A percentile compares a stretch with the other conserved stretches of the same genome.
These are phyloP conservation scores for Schrenkiella parvula DNA, from an alignment of 345 rosid genomes.

Conservation along the genomic window DNA sequence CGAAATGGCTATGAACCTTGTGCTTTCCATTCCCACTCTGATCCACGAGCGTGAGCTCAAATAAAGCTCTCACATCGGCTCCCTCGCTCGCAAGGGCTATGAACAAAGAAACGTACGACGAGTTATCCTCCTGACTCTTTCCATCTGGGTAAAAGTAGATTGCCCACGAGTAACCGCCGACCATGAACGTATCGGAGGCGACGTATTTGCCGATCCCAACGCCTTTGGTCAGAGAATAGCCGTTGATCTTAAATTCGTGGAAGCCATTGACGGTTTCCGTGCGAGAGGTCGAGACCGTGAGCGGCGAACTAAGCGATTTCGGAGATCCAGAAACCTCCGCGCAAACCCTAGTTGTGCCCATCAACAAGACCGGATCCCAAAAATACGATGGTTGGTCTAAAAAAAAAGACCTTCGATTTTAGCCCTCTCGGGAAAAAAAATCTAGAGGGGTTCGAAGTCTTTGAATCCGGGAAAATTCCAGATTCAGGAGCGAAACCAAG, in stretches of 20 bases:
- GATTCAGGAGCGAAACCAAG: constrained; percentile 9
- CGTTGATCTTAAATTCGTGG: constrained; percentile 60
- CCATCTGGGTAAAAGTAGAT: constrained; percentile 81
- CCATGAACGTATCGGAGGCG: constrained; percentile 54
- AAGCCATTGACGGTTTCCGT: constrained; percentile 64
- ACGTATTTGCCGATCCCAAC: constrained; percentile 63
- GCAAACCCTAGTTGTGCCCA: constrained; percentile 53
- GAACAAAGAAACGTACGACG: constrained; percentile 58
- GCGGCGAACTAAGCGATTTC: constrained; percentile 26
- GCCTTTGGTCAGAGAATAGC: constrained; percentile 67
- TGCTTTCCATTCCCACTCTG: constrained; percentile 64
- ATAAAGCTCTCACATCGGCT: constrained; percentile 64
- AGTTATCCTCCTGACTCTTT: constrained; percentile 66
- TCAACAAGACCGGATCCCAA: constrained; percentile 33
- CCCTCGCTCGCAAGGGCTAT: constrained; percentile 77
- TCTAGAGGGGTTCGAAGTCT: neutral
- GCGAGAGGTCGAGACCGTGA: constrained; percentile 48
- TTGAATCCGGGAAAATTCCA: neutral
- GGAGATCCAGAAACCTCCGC: constrained; percentile 42
- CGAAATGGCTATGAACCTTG: constrained; percentile 79
- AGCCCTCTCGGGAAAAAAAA: neutral
- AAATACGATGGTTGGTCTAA: neutral
- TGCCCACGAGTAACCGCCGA: constrained; percentile 77
- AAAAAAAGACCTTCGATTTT: neutral
- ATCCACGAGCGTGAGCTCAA: constrained; percentile 70